Evolutionary conservation across 176 grass and related monocot species (phyloP), one percentile per base, ranked within the genome.

Genomic region (Hyparrhenia diplandra): DNA sequence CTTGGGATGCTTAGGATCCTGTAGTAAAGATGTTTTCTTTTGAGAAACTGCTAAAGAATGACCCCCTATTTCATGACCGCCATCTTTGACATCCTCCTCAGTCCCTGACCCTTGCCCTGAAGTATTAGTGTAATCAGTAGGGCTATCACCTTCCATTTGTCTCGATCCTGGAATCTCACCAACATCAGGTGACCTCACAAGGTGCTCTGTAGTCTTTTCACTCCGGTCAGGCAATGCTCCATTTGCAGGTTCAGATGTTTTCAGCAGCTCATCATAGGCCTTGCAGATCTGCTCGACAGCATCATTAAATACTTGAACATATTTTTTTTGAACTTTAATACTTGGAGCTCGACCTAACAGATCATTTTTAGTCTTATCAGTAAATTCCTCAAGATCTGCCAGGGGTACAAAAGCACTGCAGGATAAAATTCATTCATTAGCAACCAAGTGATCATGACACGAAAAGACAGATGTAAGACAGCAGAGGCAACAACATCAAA

Each of bases 211-310:
- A 36, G 29, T 64, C 46, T 89, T 74, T 65, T 87, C 85, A 64
- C 73, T 90, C n/a, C 49, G 67, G 49, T 80, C 75, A 85, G 78
- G 72, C 51, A 79, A 76, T 66, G 30, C 42, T 69, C 60, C 34
- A 70, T 54, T 85, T 69, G 35, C 51, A 75, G 60, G 58, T 90
- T 82, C 79, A 86, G 83, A 86, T 74, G n/a, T 82, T 74, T 90
- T 86, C 40, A 49, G 83, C 73, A 91, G 68, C 55, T 89, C 87
- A 71, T 93, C 83, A 83, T 91, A 93, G 34, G 75, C 92, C 76
- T 90, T 90, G 69, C 96, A 99, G 67, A 99, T 99, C 85, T 95
- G 87, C 64, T 87, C 85, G 46, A 99, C 90, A 68, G 96, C 96
- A 57, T 82, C 84, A 77, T 74, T 83, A 86, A 93, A 93, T 81